phyloP scores from a whole-genome alignment of 805 yeast species.

The Wickerhamiella shivajii region DNA sequence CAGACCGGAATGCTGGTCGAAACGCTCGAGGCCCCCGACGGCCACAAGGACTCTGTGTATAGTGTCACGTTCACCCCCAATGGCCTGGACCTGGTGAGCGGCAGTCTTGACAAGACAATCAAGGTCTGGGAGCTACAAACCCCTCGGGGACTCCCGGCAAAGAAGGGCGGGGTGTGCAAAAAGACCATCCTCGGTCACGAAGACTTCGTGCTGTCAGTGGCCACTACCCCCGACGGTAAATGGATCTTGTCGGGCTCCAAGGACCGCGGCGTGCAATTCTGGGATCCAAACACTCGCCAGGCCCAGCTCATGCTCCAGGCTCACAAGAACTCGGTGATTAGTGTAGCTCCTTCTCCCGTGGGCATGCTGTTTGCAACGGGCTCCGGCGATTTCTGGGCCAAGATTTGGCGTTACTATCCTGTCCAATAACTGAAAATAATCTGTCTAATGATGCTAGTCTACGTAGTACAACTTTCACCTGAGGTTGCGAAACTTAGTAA shows the following conservation, averaged over 20 bases:
- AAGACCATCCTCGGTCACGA: conserved; percentile 92
- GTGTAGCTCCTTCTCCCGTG: conserved; percentile 80
- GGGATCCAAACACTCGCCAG: conserved; percentile 88
- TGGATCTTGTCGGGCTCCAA: conserved; percentile 89
- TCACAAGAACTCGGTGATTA: conserved; percentile 87
- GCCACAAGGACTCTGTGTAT: conserved; percentile 92
- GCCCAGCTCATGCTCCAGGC: conserved; percentile 94
- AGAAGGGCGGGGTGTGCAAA: conserved; percentile 44
- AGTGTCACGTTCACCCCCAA: conserved; percentile 85
- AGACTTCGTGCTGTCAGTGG: conserved; percentile 88
- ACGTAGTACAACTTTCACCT: no score
- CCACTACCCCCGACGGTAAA: conserved; percentile 84
- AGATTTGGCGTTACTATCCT: conserved; percentile 65
- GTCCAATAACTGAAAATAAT: no score
- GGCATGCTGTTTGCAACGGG: conserved; percentile 94
- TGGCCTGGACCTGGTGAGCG: conserved; percentile 84
- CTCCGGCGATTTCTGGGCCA: conserved; percentile 92
- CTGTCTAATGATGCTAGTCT: no score
- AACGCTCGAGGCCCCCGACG: conserved; percentile 84
- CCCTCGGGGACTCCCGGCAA: conserved; percentile 28
- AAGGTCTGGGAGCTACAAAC: conserved; percentile 82
- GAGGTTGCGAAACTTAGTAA: no score
- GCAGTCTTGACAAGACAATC: conserved; percentile 89
- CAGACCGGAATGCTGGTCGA: conserved; percentile 83
- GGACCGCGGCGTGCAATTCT: conserved; percentile 91